phyloP scores from a whole-genome alignment of 2,329 filamentous ascomycete species.

The Sarocladiaceae sp. region DNA sequence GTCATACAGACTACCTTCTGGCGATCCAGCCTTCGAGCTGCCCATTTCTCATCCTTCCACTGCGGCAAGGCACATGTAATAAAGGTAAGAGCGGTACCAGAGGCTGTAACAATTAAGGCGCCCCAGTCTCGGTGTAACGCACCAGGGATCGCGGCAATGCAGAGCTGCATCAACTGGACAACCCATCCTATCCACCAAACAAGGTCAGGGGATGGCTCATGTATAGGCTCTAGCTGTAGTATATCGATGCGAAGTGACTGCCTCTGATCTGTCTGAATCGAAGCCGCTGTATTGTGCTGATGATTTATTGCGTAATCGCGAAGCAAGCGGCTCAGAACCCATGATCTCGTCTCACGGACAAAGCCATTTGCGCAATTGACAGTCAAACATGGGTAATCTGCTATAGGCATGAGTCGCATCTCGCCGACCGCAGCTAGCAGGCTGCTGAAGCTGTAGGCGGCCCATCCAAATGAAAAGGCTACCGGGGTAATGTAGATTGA shows the following conservation, averaged over 20 bases:
- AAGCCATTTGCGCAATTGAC: not conserved
- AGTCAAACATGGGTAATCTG: not conserved
- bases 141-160: not conserved
- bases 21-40: not conserved
- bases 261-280: not conserved
- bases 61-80: constrained; percentile 5
- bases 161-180: not conserved
- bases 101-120: not conserved
- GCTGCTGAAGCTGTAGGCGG: not conserved
- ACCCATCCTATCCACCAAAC: constrained; percentile 6
- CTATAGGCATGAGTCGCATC: not conserved
- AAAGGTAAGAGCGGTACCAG: not conserved
- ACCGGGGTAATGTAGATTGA: not conserved
- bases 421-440: not conserved
- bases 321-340: not conserved
- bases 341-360: not conserved
- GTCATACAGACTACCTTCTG: constrained; percentile 18
- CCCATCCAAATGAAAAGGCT: constrained; percentile 9
- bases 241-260: constrained; percentile 6
- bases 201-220: not conserved
- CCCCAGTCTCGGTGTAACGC: constrained; percentile 1
- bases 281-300: not conserved
- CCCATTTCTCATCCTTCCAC: constrained; percentile 10
- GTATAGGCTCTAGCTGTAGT: not conserved
- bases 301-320: not conserved